Conservation (phyloP, 805 yeast species). For the Pichia kluyveri region DNA sequence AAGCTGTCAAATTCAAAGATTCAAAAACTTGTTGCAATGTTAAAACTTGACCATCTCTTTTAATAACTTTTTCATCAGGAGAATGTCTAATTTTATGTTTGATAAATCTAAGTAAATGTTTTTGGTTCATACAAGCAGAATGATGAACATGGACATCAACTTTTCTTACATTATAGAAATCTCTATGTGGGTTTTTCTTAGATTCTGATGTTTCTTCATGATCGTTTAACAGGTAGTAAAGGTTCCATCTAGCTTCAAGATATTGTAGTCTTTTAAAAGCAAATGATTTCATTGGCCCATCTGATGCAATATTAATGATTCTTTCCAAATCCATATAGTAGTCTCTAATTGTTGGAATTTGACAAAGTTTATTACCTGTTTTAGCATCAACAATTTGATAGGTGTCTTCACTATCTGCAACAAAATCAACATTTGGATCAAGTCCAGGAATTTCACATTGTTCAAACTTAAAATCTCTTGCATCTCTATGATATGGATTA, state of each 20-base stretch:
- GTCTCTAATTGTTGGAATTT: conserved; percentile 78
- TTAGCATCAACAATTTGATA: conserved; percentile 36
- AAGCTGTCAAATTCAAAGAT: conserved; percentile 84
- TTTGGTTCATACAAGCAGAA: conserved; percentile 98
- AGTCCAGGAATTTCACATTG: conserved; percentile 47
- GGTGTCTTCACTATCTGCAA: conserved; percentile 52
- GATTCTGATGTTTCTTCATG: conserved; percentile 87
- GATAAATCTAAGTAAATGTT: conserved; percentile 87
- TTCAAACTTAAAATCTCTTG: conserved; percentile 43
- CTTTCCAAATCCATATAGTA: conserved; percentile 77
- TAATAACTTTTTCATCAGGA: conserved; percentile 85
- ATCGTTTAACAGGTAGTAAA: conserved; percentile 81
- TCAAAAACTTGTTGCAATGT: conserved; percentile 86
- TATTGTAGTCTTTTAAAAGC: conserved; percentile 91
- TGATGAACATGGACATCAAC: conserved; percentile 99
- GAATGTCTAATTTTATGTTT: conserved; percentile 85
- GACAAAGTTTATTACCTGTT: conserved; percentile 32
- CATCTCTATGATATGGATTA: background rate
- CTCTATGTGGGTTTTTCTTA: conserved; percentile 92
- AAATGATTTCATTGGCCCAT: conserved; percentile 95
- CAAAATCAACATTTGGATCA: conserved; percentile 32
- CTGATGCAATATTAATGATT: conserved; percentile 68
- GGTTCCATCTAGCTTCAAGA: conserved; percentile 93
- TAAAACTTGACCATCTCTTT: conserved; percentile 83
- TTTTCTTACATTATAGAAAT: conserved; percentile 91